phyloP scores from a whole-genome alignment of 768 basidiomycete genomes.

The Pulveroboletus sp. region DNA sequence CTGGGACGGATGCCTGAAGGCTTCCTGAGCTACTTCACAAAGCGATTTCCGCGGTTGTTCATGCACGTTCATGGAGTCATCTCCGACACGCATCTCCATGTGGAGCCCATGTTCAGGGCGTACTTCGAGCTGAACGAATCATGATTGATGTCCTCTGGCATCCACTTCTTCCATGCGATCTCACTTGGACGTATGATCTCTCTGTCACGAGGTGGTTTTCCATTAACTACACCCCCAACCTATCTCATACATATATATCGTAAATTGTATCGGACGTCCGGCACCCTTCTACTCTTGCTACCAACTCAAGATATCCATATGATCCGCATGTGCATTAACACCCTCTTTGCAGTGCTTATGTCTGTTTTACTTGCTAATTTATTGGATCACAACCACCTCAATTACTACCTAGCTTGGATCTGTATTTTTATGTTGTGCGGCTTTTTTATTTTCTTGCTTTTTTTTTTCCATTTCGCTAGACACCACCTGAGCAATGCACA shows the following conservation, averaged over 20 bases:
- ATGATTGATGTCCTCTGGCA: conserved; percentile 8
- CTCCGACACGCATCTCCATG: conserved; percentile 59
- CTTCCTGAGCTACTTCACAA: conserved; percentile 89
- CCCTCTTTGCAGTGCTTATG: background rate
- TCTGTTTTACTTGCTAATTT: conserved; percentile 17
- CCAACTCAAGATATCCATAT: conserved; percentile 3
- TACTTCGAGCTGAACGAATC: conserved; percentile 76
- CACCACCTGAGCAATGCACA: conserved; percentile 3
- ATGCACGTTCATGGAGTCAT: conserved; percentile 89
- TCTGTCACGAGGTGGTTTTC: background rate
- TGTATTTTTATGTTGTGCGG: conserved; percentile 18
- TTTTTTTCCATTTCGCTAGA: background rate
- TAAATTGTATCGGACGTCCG: conserved; percentile 2
- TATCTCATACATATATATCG: conserved; percentile 8
- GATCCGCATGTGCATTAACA: background rate
- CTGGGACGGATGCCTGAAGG: conserved; percentile 91
- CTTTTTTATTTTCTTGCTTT: background rate
- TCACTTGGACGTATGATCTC: background rate
- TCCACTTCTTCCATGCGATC: background rate
- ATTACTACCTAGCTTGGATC: conserved; percentile 3
- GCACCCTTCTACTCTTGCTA: background rate
- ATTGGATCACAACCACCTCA: conserved; percentile 8
- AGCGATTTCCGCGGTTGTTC: conserved; percentile 87
- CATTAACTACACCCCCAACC: background rate
- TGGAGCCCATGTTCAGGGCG: conserved; percentile 85